A percentile compares a stretch with the other conserved stretches of the same genome.
Conservation (phyloP, 192 early-diverging fungal genomes). For the Podila minutissima region DNA sequence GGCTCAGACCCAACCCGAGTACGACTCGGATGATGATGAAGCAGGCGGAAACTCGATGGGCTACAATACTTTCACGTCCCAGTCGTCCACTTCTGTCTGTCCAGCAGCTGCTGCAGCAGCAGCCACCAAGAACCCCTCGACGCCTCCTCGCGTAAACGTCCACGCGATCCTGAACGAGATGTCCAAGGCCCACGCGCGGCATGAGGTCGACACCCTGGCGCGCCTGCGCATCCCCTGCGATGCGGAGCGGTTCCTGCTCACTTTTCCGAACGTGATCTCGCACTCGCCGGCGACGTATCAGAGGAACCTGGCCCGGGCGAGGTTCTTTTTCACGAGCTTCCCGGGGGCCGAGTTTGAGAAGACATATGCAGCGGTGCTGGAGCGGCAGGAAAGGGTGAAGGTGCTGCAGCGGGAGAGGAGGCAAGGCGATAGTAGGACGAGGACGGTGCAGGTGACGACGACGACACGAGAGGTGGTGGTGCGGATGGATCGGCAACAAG, state of each 20-base stretch:
- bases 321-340: slow-evolving; percentile 30
- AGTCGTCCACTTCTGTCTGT: neutral
- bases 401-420: no score
- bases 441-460: no score
- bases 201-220: slow-evolving; percentile 7
- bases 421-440: no score
- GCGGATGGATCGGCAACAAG: no score
- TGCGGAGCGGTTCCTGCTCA: slow-evolving; percentile 31
- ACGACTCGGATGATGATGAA: neutral
- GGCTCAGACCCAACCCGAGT: neutral
- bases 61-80: neutral
- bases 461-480: no score
- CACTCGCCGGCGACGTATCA: slow-evolving; percentile 35
- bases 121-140: neutral
- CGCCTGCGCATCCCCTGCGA: slow-evolving; percentile 23
- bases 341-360: slow-evolving; percentile 13
- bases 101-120: neutral
- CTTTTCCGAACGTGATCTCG: slow-evolving; percentile 34
- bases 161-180: slow-evolving; percentile 9
- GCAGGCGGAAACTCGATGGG: neutral
- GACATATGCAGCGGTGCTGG: no score
- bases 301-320: slow-evolving; percentile 21
- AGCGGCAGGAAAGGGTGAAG: no score
- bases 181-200: neutral
- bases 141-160: neutral